A percentile compares a stretch with the other conserved stretches of the same genome.
phyloP scores from a whole-genome alignment of 2,329 filamentous ascomycete genomes.

The Tolypocladium inflatum region DNA sequence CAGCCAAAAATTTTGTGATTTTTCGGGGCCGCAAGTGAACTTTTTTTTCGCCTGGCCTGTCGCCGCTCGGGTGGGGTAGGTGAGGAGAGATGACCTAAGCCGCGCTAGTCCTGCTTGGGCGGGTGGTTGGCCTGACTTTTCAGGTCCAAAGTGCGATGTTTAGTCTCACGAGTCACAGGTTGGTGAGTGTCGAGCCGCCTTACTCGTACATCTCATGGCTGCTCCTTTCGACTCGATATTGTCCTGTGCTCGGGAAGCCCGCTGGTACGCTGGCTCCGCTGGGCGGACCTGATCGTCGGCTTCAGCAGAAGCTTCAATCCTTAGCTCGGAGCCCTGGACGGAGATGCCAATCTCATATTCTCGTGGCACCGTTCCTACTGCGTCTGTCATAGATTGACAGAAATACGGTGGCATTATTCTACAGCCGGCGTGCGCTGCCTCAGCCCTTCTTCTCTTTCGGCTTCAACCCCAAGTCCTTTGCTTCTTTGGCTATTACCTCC shows the following conservation, averaged over 20 bases:
- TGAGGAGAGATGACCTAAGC: background rate
- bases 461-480: slow-evolving; percentile 23
- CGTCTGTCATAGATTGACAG: background rate
- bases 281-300: background rate
- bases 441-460: slow-evolving; percentile 13
- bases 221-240: no score
- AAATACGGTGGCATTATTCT: background rate
- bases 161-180: background rate
- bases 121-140: background rate
- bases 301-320: background rate
- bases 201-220: no score
- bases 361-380: background rate
- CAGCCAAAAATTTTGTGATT: slow-evolving; percentile 23
- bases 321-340: background rate
- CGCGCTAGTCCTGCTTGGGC: background rate
- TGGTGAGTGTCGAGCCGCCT: background rate
- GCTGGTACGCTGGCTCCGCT: no score
- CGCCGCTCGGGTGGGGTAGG: slow-evolving; percentile 5
- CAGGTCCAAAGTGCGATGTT: background rate
- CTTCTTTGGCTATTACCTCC: slow-evolving; percentile 26
- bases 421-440: background rate
- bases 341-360: background rate
- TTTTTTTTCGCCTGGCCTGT: slow-evolving; percentile 17
- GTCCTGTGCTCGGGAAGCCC: background rate
- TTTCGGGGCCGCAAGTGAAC: slow-evolving; percentile 19